These are phyloP conservation scores for Chimonanthus praecox DNA, from an alignment of 164 flowering plant species.

Conservation along the genomic window DNA sequence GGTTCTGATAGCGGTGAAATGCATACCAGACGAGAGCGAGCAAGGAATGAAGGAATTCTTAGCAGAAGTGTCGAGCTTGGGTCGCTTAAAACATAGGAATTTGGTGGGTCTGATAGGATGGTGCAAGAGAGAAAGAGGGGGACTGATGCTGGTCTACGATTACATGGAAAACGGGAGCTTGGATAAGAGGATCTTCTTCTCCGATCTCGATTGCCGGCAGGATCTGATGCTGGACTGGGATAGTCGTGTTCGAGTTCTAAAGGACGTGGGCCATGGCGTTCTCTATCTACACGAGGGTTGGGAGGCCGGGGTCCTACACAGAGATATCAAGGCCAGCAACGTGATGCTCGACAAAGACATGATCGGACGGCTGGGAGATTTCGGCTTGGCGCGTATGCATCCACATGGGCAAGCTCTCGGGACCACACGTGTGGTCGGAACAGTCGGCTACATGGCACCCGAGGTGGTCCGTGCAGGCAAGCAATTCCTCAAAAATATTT, in stretches of 20 bases:
- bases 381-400: slow-evolving; percentile 41
- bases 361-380: slow-evolving; percentile 41
- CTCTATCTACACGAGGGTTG: slow-evolving; percentile 50
- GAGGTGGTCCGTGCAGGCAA: slow-evolving; percentile 37
- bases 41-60: slow-evolving; percentile 33
- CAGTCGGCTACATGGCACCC: slow-evolving; percentile 51
- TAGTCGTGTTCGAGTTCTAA: slow-evolving; percentile 28
- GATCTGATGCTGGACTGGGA: slow-evolving; percentile 26
- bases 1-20: slow-evolving; percentile 31
- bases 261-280: slow-evolving; percentile 37
- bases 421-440: slow-evolving; percentile 40
- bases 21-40: slow-evolving; percentile 25
- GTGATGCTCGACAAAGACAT: slow-evolving; percentile 45
- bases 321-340: slow-evolving; percentile 54
- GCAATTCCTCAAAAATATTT: too few species aligned
- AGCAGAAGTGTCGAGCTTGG: slow-evolving; percentile 47
- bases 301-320: slow-evolving; percentile 43
- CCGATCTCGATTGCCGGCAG: slow-evolving; percentile 17
- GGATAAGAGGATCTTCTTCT: slow-evolving; percentile 30
- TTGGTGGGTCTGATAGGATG: slow-evolving; percentile 47
- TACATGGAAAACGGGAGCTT: slow-evolving; percentile 46
- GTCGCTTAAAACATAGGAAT: slow-evolving; percentile 43
- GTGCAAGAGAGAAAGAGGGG: slow-evolving; percentile 33
- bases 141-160: slow-evolving; percentile 38
- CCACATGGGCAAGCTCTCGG: slow-evolving; percentile 18